Base-by-base conservation (phyloP, 805 yeast genomes). In the Hanseniaspora lachancei region DNA sequence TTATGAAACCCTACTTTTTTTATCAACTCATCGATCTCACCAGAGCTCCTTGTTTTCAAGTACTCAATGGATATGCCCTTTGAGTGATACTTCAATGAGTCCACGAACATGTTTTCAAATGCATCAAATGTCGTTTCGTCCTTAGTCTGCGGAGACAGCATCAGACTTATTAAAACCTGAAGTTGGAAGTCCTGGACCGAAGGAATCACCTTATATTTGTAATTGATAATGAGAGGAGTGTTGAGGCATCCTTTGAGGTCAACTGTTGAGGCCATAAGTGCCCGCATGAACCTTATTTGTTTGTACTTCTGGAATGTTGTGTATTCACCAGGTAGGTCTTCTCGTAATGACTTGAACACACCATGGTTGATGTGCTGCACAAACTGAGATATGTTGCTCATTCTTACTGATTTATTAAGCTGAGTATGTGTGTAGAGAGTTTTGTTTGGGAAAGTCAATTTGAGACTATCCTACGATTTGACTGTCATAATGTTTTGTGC, bases 91-190 rank as follows among this genome's bases (percentile, higher is more conserved):
- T 32, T 10, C 8, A 52, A 21, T 20, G 55, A 35, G 29, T 52
- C 39, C 39, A 43, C 20, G 39, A 52, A 52, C 13, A 52, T 13
- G 5, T 35, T 43, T 23, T 52, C 49, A 52, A 52, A 52, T 1
- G 55, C 55, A 8, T 36, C 40, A 36, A 43, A 40, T n/a, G 55
- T 52, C 49, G 44, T 43, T 15, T 43, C 55, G 20, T 52, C 55
- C 24, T 52, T 52, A 4, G 55, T 52, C 21, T 52, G 55, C 4
- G 55, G 55, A 3, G 55, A 52, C 7, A 52, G 20, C 39, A 52
- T 52, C 15, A 52, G 6, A 34, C 48, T 42, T 43, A 52, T 52
- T 3, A 52, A 24, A 4, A 52, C 38, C 16, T 52, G 55, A 7
- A 52, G 44, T 24, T 27, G 15, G 12, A 52, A n/a, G 29, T 52